phyloP scores from a whole-genome alignment of 768 basidiomycete genomes.

The Mycena rebaudengoi region DNA sequence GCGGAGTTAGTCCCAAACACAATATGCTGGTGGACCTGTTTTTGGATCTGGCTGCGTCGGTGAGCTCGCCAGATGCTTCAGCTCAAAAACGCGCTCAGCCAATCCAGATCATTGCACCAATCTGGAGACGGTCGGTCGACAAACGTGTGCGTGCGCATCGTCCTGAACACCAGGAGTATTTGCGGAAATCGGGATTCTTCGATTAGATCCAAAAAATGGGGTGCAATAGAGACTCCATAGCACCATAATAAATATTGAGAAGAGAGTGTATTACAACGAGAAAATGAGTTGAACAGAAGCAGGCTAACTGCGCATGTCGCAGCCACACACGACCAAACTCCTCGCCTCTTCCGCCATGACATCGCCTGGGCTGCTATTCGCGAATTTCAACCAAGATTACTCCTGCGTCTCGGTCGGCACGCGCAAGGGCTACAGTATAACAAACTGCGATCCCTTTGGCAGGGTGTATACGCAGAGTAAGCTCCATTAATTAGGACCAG shows the following conservation, averaged over 20 bases:
- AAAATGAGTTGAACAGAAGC: too few species aligned
- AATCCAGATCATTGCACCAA: constrained; percentile 56
- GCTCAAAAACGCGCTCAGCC: constrained; percentile 1
- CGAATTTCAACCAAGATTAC: constrained; percentile 98
- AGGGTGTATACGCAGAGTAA: constrained; percentile 93
- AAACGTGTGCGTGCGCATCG: constrained; percentile 53
- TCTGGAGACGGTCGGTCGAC: constrained; percentile 63
- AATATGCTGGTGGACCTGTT: constrained; percentile 66
- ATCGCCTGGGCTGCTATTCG: constrained; percentile 78
- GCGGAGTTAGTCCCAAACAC: constrained; percentile 68
- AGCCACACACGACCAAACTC: too few species aligned
- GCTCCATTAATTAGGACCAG: constrained; percentile 40
- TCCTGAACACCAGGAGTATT: constrained; percentile 56
- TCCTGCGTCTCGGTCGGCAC: constrained; percentile 96
- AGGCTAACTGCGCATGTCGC: too few species aligned
- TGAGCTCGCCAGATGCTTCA: constrained; percentile 37
- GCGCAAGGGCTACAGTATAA: constrained; percentile 94
- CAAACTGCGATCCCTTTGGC: constrained; percentile 98
- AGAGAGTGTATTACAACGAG: too few species aligned
- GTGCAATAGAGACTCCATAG: too few species aligned
- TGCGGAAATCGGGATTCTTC: constrained; percentile 56
- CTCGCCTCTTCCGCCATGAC: too few species aligned
- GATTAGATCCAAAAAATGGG: too few species aligned
- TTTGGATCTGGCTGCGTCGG: constrained; percentile 55
- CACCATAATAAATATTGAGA: too few species aligned